These are phyloP conservation scores for Hyaloscypha variabilis DNA, from an alignment of 495 filamentous ascomycete genomes.

Conservation along the genomic window DNA sequence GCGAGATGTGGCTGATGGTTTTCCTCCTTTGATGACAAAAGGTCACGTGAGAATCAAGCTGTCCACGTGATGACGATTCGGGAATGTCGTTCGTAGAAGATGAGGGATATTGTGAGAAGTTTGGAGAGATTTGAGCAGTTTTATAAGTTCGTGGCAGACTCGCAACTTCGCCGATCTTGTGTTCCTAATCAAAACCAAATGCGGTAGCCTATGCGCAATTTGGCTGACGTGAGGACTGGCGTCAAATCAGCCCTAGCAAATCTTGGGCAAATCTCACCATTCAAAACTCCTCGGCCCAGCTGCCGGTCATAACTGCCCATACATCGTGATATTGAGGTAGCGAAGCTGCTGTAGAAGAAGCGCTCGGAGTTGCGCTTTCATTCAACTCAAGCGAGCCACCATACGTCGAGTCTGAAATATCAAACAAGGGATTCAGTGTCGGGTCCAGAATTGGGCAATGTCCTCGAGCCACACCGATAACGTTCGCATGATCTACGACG, in stretches of 20 bases:
- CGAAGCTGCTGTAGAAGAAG: neutral
- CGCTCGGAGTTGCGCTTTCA: neutral
- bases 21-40: neutral
- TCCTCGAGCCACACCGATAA: slow-evolving; percentile 13
- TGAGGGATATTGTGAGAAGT: neutral
- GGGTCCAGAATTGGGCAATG: slow-evolving; percentile 29
- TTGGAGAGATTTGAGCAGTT: neutral
- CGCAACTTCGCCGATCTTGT: neutral
- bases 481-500: slow-evolving; percentile 10
- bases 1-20: neutral
- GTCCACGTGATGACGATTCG: neutral
- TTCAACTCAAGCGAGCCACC: slow-evolving; percentile 10
- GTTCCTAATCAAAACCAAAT: neutral
- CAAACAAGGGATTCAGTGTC: slow-evolving; percentile 11
- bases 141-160: neutral
- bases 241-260: neutral
- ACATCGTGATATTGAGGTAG: slow-evolving; percentile 25
- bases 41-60: neutral
- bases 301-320: slow-evolving; percentile 30
- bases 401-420: slow-evolving; percentile 12
- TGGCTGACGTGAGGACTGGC: neutral
- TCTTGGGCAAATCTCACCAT: neutral
- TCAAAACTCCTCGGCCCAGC: slow-evolving; percentile 3
- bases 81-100: neutral
- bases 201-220: neutral